These are phyloP conservation scores for Juglanconis oblonga DNA, from an alignment of 2,329 filamentous ascomycete species.

Conservation along the genomic window DNA sequence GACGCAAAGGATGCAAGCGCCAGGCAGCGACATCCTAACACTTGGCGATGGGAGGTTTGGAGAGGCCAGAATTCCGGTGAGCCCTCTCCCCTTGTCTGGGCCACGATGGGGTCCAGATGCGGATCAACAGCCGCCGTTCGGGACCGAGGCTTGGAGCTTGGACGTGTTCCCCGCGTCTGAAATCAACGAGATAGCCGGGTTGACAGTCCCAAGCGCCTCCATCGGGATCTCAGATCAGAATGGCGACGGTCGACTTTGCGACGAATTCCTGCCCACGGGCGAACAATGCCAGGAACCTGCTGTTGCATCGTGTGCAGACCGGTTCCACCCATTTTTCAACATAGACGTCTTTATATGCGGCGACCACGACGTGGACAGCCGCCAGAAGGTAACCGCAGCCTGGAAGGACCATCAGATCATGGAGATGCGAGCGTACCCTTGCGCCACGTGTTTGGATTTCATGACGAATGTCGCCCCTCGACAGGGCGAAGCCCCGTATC, in stretches of 20 bases:
- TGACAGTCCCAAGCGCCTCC: neutral
- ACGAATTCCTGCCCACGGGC: too few relatives aligned
- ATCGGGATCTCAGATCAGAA: neutral
- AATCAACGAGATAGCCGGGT: neutral
- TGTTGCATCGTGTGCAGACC: too few relatives aligned
- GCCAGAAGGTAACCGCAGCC: neutral
- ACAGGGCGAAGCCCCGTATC: neutral
- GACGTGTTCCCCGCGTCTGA: neutral
- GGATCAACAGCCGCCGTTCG: neutral
- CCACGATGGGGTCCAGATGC: neutral
- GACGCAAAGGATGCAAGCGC: too few relatives aligned
- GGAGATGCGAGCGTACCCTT: constrained; percentile 1
- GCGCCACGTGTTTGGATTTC: neutral
- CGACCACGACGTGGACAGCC: neutral
- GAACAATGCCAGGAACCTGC: too few relatives aligned
- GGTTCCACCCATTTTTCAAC: too few relatives aligned
- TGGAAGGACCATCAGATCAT: neutral
- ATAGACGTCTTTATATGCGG: neutral
- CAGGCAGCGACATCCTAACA: neutral
- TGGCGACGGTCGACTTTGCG: too few relatives aligned
- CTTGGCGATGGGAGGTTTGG: neutral
- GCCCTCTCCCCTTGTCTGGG: neutral
- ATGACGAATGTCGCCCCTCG: neutral
- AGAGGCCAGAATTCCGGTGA: neutral
- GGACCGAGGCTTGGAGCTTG: neutral